Conservation (phyloP, 2,329 filamentous ascomycete species). For the Ilyonectria mors-panacis region DNA sequence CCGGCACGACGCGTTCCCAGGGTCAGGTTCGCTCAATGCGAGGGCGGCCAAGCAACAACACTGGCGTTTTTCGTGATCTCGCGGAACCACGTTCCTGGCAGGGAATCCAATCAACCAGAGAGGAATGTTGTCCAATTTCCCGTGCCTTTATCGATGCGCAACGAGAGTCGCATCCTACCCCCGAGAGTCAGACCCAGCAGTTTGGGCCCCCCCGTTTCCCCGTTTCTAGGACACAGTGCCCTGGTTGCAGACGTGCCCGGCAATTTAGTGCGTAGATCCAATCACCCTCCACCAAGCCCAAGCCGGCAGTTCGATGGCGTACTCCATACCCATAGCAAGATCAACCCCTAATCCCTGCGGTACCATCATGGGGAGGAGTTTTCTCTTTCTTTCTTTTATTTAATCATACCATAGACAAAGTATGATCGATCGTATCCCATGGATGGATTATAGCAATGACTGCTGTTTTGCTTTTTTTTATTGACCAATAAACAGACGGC, state of each 20-base stretch:
- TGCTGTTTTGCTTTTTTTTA: slow-evolving; percentile 27
- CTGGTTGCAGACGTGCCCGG: slow-evolving; percentile 20
- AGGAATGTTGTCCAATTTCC: slow-evolving; percentile 46
- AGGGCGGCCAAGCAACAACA: slow-evolving; percentile 15
- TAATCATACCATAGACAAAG: slow-evolving; percentile 7
- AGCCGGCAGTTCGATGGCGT: slow-evolving; percentile 24
- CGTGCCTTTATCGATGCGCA: slow-evolving; percentile 26
- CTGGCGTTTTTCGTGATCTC: slow-evolving; percentile 12
- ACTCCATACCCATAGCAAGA: neutral
- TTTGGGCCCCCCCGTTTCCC: slow-evolving; percentile 32
- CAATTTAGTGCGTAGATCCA: slow-evolving; percentile 21
- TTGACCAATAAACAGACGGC: slow-evolving; percentile 18
- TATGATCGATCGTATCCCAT: neutral
- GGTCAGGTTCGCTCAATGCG: slow-evolving; percentile 18
- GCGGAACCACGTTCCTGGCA: slow-evolving; percentile 38
- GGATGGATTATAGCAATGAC: neutral
- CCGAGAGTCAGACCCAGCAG: slow-evolving; percentile 35
- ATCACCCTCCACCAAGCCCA: slow-evolving; percentile 12
- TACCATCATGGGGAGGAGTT: slow-evolving; percentile 4
- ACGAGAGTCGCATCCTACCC: slow-evolving; percentile 34
- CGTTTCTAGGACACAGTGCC: slow-evolving; percentile 22
- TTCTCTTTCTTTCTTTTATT: slow-evolving; percentile 6
- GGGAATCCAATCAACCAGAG: slow-evolving; percentile 30
- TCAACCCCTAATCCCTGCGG: slow-evolving; percentile 25
- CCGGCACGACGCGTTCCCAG: slow-evolving; percentile 21